Conservation (phyloP, 257 asterid genomes). For the Primulina eburnea region DNA sequence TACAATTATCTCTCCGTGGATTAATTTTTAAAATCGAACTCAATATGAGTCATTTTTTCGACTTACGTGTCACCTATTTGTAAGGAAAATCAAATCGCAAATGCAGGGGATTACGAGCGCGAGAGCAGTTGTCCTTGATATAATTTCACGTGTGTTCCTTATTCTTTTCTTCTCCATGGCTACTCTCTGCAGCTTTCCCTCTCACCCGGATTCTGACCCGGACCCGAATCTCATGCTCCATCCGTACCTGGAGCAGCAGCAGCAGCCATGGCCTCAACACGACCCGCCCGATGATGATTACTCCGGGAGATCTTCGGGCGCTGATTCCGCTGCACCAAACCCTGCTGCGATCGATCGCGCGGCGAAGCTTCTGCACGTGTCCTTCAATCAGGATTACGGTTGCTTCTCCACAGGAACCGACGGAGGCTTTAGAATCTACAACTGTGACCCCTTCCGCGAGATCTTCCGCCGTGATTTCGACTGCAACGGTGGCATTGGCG, state of each 20-base stretch:
- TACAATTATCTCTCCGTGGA: no score
- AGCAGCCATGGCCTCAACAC: slow-evolving; percentile 28
- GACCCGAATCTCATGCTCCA: slow-evolving; percentile 49
- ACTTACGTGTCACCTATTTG: no score
- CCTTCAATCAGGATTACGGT: slow-evolving; percentile 88
- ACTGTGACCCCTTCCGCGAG: slow-evolving; percentile 85
- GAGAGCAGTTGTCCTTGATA: background rate
- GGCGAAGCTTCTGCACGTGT: slow-evolving; percentile 61
- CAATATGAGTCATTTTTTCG: no score
- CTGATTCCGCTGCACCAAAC: slow-evolving; percentile 16
- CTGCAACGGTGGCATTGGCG: slow-evolving; percentile 58
- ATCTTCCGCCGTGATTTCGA: slow-evolving; percentile 76
- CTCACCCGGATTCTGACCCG: slow-evolving; percentile 30
- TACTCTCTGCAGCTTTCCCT: slow-evolving; percentile 33
- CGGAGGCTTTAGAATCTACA: slow-evolving; percentile 75
- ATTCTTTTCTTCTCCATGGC: slow-evolving; percentile 33
- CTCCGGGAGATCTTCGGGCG: slow-evolving; percentile 8
- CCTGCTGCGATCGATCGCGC: slow-evolving; percentile 19
- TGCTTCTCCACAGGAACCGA: slow-evolving; percentile 80
- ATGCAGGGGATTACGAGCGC: no score
- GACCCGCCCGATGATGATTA: slow-evolving; percentile 23
- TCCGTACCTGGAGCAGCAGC: slow-evolving; percentile 55
- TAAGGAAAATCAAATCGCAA: no score
- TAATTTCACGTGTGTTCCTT: slow-evolving; percentile 20
- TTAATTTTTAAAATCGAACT: no score